phyloP scores from a whole-genome alignment of 2,329 filamentous ascomycete species.

The Rhexocercosporidium sp. region DNA sequence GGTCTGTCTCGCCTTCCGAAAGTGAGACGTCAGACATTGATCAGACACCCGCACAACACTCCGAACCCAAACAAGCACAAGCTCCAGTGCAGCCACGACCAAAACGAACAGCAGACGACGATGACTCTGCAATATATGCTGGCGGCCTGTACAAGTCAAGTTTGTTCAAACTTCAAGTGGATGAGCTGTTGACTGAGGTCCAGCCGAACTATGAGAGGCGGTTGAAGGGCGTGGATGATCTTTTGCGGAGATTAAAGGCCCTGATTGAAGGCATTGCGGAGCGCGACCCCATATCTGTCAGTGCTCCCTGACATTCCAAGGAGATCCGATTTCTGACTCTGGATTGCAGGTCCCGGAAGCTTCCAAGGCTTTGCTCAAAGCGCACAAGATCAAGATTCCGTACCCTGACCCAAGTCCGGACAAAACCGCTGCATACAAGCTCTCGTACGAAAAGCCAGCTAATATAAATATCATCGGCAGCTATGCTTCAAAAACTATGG shows the following conservation, averaged over 20 bases:
- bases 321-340: background rate
- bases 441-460: constrained; percentile 76
- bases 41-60: constrained; percentile 31
- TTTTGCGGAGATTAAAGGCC: constrained; percentile 58
- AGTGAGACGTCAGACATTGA: background rate
- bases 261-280: constrained; percentile 62
- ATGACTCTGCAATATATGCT: constrained; percentile 47
- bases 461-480: constrained; percentile 89
- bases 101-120: constrained; percentile 31
- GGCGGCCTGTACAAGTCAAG: constrained; percentile 63
- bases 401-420: constrained; percentile 82
- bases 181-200: constrained; percentile 64
- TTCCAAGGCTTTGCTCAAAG: constrained; percentile 67
- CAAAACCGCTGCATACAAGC: constrained; percentile 79
- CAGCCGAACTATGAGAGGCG: constrained; percentile 63
- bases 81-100: constrained; percentile 19
- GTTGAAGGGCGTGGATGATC: constrained; percentile 56
- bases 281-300: constrained; percentile 51
- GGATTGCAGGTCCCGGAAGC: constrained; percentile 69
- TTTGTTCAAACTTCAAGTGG: constrained; percentile 70
- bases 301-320: constrained; percentile 20
- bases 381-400: constrained; percentile 73
- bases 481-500: constrained; percentile 77
- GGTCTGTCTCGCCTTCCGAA: constrained; percentile 1
- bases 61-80: constrained; percentile 14